phyloP scores from a whole-genome alignment of 371 early-diverging fungal species.

The Mortierella sp. region DNA sequence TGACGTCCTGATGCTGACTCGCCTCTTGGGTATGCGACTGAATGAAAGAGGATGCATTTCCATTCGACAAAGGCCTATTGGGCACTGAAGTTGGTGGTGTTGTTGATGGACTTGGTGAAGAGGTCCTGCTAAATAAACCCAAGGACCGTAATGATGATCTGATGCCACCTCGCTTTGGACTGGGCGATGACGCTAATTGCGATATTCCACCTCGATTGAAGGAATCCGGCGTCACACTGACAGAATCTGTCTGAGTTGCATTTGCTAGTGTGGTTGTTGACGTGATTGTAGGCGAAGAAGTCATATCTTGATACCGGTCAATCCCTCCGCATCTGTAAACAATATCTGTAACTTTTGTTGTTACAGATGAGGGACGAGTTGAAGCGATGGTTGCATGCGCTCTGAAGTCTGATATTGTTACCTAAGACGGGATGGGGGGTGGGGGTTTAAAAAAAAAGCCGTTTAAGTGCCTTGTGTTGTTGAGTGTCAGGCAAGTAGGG shows the following conservation, averaged over 20 bases:
- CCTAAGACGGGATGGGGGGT: conserved; percentile 1
- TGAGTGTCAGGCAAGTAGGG: not conserved
- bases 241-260: not conserved
- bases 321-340: conserved; percentile 15
- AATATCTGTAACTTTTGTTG: conserved; percentile 34
- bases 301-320: not conserved
- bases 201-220: not conserved
- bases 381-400: conserved; percentile 40
- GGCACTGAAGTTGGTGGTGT: not conserved
- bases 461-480: not conserved
- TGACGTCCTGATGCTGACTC: not conserved
- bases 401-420: conserved; percentile 43
- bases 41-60: not conserved
- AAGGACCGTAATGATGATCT: conserved; percentile 13
- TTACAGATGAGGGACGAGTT: conserved; percentile 10
- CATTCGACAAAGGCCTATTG: not conserved
- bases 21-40: not conserved
- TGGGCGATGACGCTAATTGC: conserved; percentile 10
- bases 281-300: not conserved
- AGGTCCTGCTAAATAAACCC: not conserved
- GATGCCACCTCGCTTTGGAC: not conserved
- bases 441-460: not conserved
- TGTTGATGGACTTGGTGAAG: not conserved
- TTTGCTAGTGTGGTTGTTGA: conserved; percentile 4
- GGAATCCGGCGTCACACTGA: conserved; percentile 6